Conservation (phyloP, 306 rosid genomes). For the Bauhinia variegata region DNA sequence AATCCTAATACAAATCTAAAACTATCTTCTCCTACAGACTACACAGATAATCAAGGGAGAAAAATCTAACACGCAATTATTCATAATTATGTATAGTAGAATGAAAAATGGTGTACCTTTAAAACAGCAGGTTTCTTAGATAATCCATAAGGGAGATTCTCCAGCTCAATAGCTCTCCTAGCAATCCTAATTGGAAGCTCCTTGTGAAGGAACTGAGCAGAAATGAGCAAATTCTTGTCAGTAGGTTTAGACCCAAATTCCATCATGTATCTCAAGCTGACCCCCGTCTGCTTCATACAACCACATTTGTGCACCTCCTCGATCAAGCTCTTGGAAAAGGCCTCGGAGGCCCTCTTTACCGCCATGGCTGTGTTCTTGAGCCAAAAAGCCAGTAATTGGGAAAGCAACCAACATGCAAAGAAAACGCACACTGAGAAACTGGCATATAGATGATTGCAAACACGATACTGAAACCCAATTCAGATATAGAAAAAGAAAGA, state of each 20-base stretch:
- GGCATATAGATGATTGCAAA: slow-evolving; percentile 29
- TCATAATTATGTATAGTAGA: neutral
- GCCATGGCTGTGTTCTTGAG: slow-evolving; percentile 55
- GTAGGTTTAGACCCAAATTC: slow-evolving; percentile 68
- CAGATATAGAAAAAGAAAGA: neutral
- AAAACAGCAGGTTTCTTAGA: slow-evolving; percentile 66
- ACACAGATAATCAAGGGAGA: neutral
- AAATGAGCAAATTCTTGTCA: slow-evolving; percentile 31
- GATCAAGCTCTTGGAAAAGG: slow-evolving; percentile 63
- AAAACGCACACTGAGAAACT: slow-evolving; percentile 36
- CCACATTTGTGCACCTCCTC: slow-evolving; percentile 88
- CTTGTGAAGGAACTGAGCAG: slow-evolving; percentile 80
- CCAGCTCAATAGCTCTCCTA: slow-evolving; percentile 66
- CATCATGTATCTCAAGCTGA: slow-evolving; percentile 78
- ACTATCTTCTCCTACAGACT: too few species aligned
- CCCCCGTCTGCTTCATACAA: slow-evolving; percentile 76
- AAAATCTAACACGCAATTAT: too few species aligned
- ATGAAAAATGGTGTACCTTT: slow-evolving; percentile 44
- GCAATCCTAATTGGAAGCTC: slow-evolving; percentile 82
- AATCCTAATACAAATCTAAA: too few species aligned
- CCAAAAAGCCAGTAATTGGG: neutral
- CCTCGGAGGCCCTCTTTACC: slow-evolving; percentile 60
- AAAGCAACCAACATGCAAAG: slow-evolving; percentile 39
- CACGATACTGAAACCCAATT: slow-evolving; percentile 7
- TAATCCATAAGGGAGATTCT: slow-evolving; percentile 65